Conservation (phyloP, 345 rosid genomes). For the Salix suchowensis region DNA sequence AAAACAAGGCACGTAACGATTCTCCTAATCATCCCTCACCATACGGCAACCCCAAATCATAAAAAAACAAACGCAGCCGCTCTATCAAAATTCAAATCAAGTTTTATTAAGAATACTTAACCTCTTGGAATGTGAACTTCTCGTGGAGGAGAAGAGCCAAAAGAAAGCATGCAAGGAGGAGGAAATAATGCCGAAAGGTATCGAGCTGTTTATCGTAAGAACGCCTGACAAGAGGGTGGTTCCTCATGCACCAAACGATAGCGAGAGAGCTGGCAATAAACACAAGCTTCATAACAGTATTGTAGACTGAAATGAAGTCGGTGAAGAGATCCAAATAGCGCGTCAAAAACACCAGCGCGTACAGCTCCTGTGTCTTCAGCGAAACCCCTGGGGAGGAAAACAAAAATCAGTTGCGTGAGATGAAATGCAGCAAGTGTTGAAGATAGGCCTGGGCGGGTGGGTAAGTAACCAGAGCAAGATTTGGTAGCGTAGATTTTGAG, state of each 20-base stretch:
- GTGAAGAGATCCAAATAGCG: slow-evolving; percentile 87
- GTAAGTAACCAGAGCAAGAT: slow-evolving; percentile 69
- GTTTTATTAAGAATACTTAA: slow-evolving; percentile 3
- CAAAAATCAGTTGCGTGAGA: neutral
- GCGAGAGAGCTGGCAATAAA: slow-evolving; percentile 81
- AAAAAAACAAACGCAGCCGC: no score
- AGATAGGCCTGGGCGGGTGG: neutral
- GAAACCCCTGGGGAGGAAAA: slow-evolving; percentile 54
- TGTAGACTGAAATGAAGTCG: slow-evolving; percentile 72
- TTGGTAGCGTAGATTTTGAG: slow-evolving; percentile 97
- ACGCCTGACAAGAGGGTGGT: slow-evolving; percentile 56
- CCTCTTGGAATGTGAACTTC: slow-evolving; percentile 81
- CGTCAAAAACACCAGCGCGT: slow-evolving; percentile 72
- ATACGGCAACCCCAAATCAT: no score
- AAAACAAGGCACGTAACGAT: no score
- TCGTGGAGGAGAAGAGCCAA: slow-evolving; percentile 66
- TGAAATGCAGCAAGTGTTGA: neutral
- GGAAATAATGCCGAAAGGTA: slow-evolving; percentile 74
- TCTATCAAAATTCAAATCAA: no score
- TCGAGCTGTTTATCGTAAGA: slow-evolving; percentile 80
- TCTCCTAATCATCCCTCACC: no score
- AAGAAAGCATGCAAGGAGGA: slow-evolving; percentile 47
- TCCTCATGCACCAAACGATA: slow-evolving; percentile 87
- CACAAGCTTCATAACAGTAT: slow-evolving; percentile 81
- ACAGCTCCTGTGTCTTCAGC: slow-evolving; percentile 91